Evolutionary conservation across 116 monocot species (phyloP).

Genomic region (Papilionanthe hybrid): DNA sequence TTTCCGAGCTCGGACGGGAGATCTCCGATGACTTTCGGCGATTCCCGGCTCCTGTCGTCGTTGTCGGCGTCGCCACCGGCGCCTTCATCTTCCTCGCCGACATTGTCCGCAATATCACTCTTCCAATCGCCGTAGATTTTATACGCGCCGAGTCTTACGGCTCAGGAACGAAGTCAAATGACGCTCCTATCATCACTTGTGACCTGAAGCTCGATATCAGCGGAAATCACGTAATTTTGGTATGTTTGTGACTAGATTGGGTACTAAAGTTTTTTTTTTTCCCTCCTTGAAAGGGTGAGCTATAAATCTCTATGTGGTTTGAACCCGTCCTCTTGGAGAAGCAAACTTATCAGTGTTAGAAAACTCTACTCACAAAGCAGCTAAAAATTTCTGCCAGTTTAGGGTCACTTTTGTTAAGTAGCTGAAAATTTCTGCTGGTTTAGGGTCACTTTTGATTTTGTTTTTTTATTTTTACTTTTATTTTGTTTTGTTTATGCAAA

Average conservation of each 20-base stretch:
- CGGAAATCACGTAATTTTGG: conserved; percentile 89
- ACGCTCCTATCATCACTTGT: conserved; percentile 50
- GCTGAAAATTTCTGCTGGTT: no score
- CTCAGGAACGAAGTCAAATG: conserved; percentile 60
- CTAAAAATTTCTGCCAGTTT: no score
- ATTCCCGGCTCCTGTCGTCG: conserved; percentile 11
- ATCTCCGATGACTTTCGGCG: conserved; percentile 36
- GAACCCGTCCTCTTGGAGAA: no score
- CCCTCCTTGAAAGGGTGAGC: no score
- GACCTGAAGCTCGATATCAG: conserved; percentile 71
- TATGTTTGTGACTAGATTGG: conserved; percentile 8
- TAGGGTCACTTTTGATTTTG: no score
- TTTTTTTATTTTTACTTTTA: no score
- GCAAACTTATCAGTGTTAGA: not conserved
- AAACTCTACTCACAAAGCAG: not conserved
- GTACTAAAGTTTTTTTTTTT: not conserved
- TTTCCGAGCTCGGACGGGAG: conserved; percentile 32
- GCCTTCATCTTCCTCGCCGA: conserved; percentile 90
- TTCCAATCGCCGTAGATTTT: conserved; percentile 68
- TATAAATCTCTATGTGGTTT: no score
- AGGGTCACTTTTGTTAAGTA: no score
- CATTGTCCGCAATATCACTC: conserved; percentile 45
- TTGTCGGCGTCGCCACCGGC: conserved; percentile 88
- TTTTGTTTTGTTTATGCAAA: no score
- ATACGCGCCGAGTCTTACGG: conserved; percentile 88